Evolutionary conservation across 2,329 filamentous ascomycete genomes (phyloP), one percentile per base, ranked within the genome.

Genomic region (Coniochaeta sp.): DNA sequence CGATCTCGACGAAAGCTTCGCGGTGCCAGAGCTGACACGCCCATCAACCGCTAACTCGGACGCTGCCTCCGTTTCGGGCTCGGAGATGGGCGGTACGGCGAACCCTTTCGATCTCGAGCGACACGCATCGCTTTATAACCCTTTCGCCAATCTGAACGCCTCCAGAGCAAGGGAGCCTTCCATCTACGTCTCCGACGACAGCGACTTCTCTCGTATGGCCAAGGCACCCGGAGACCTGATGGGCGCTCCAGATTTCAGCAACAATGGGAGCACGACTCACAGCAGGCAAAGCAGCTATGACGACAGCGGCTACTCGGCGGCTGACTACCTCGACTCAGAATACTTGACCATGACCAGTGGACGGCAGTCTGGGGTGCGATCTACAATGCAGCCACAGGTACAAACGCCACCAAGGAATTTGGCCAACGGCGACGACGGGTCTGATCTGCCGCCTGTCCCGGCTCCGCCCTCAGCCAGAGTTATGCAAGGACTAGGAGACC

Each of bases 51-150:
- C 83, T 12, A 81, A 85, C 68, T 87, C 84, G 1, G 83, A 86
- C 62, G 80, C 77, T 14, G 79, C 70, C 1, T 85, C 82, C 0
- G 74, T 85, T 12, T 77, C 78, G 8, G 84, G 83, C 58, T 84
- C 83, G 0, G 81, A 86, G 60, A 70, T 81, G 34, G 79, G 81
- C 28, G 76, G 78, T 9, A 34, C 54, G 14, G 78, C 76, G 1
- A 84, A 84, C 64, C 83, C 85, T 0, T 88, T 88, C 61, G 83
- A 87, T 59, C 75, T 88, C 3, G 85, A 88, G 68, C 79, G 81
- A n/a, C 84, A 87, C 64, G 76, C 82, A 1, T 86, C 83, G 1
- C 72, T 85, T 1, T 84, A 85, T 63, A 64, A 67, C 60, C 67
- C 70, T 1, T 69, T 55, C 31, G 28, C 34, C 54, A 57, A 34